Evolutionary conservation across 2,329 filamentous ascomycete species (phyloP), one percentile per base, ranked within the genome.

Genomic region (Beauveria sp.): DNA sequence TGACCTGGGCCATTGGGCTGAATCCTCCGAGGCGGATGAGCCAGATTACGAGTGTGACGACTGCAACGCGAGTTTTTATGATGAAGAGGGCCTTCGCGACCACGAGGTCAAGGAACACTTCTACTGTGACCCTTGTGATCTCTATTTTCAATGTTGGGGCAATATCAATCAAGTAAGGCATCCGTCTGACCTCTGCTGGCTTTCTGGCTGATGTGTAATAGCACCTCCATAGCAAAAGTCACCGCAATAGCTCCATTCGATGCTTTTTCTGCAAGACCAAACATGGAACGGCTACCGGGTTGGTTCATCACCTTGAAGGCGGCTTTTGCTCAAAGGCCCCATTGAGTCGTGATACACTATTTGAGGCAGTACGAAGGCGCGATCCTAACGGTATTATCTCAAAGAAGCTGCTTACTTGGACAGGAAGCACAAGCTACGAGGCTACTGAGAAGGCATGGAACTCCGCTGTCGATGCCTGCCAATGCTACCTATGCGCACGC

Each of bases 371-470:
- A 6, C 75, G 76, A 3, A 63, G 67, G 12, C 72, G 75, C 1
- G 84, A 87, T 62, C 74, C 76, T 0, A 47, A 73, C 6, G 77
- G 80, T 14, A 3, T 76, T 34, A 77, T 87, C 57, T 80, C 82
- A 5, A 81, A 79, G 61, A 79, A 77, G 3, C 74, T 80, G 30
- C 67, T 85, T n/a, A 76, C 70, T 26, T 80, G 0, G 58, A 47
- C 47, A 16, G 47, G 47, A 9, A 50, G 47, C 0, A 70, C 75
- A 0, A 30, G 67, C 5, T 76, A 75, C 62, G 64, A 70, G 8
- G 79, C 77, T 2, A 82, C 73, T 0, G 44, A 66, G 0, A 63
- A 63, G 2, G 70, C 80, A 0, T 83, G 71, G 67, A 84, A 84
- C 56, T 44, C 37, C 3, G 9, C 12, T 18, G 76, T 76, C 0